A percentile compares a stretch with the other conserved stretches of the same genome.
Conservation (phyloP, 2,329 filamentous ascomycete genomes). For the Ascochyta viciae-villosae region DNA sequence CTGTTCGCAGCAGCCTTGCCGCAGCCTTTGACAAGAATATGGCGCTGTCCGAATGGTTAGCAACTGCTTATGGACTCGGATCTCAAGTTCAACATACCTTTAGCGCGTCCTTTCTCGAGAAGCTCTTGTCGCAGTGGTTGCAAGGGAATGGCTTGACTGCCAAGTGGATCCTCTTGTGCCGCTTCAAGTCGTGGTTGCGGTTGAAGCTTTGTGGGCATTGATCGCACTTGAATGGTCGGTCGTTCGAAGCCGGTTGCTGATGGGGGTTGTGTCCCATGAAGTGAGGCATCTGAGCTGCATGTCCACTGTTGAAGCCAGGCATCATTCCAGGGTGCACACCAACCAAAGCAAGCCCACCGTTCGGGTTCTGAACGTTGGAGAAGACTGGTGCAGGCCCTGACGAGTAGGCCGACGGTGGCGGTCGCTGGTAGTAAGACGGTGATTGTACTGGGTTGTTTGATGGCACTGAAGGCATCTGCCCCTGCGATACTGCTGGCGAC, state of each 20-base stretch:
- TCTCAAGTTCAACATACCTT: slow-evolving; percentile 70
- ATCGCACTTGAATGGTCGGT: slow-evolving; percentile 94
- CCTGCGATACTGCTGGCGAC: slow-evolving; percentile 58
- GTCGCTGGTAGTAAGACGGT: slow-evolving; percentile 56
- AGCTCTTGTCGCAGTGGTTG: slow-evolving; percentile 90
- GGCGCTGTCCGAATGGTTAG: slow-evolving; percentile 56
- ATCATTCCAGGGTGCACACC: slow-evolving; percentile 66
- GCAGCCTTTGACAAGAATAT: slow-evolving; percentile 72
- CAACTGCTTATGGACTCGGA: slow-evolving; percentile 42
- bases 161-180: slow-evolving; percentile 93
- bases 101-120: slow-evolving; percentile 93
- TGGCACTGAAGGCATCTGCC: slow-evolving; percentile 53
- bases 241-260: slow-evolving; percentile 65
- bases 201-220: slow-evolving; percentile 94
- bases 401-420: slow-evolving; percentile 51
- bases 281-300: slow-evolving; percentile 69
- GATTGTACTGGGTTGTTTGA: slow-evolving; percentile 57
- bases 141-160: slow-evolving; percentile 97
- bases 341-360: slow-evolving; percentile 74
- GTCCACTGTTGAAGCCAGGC: slow-evolving; percentile 66
- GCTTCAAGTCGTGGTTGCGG: slow-evolving; percentile 92
- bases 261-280: slow-evolving; percentile 61
- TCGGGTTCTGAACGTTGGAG: slow-evolving; percentile 79
- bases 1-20: slow-evolving; percentile 56
- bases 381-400: slow-evolving; percentile 70